Conservation (phyloP, 305 asterid genomes). For the Coffea humblotiana region DNA sequence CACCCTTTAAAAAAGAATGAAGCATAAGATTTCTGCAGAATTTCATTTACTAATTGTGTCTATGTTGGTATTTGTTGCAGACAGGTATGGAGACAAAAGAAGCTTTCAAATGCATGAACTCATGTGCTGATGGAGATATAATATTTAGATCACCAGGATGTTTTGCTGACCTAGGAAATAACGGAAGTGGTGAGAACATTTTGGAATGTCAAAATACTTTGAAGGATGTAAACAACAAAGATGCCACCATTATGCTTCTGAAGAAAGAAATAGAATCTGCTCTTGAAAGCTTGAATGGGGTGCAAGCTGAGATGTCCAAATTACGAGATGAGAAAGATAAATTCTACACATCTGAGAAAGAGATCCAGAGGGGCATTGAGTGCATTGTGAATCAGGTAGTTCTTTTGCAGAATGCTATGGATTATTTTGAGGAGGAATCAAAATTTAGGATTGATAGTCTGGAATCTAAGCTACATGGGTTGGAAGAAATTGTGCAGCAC, state of each 20-base stretch:
- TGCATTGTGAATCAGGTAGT: conserved; percentile 46
- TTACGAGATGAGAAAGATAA: conserved; percentile 62
- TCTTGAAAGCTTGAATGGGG: conserved; percentile 60
- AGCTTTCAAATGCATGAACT: conserved; percentile 32
- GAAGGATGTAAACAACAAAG: conserved; percentile 44
- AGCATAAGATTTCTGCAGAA: conserved; percentile 12
- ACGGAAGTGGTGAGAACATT: conserved; percentile 18
- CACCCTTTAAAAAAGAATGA: conserved; percentile 11
- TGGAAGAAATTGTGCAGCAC: conserved; percentile 51
- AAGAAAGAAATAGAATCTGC: conserved; percentile 76
- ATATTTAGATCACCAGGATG: conserved; percentile 19
- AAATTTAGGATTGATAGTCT: conserved; percentile 45
- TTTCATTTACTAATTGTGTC: conserved; percentile 13
- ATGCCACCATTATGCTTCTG: conserved; percentile 57
- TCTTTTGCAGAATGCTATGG: conserved; percentile 51
- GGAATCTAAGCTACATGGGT: conserved; percentile 53
- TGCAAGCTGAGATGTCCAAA: conserved; percentile 67
- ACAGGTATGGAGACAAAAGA: conserved; percentile 48
- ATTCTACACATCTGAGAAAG: conserved; percentile 51
- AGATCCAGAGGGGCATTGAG: conserved; percentile 48
- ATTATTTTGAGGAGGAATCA: conserved; percentile 55
- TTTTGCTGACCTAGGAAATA: conserved; percentile 12
- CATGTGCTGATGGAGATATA: conserved; percentile 28
- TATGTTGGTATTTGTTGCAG: conserved; percentile 62
- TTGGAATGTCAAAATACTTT: conserved; percentile 28